Evolutionary conservation across 2,329 filamentous ascomycete species (phyloP).

Genomic region (Malbranchea cinnamomea): DNA sequence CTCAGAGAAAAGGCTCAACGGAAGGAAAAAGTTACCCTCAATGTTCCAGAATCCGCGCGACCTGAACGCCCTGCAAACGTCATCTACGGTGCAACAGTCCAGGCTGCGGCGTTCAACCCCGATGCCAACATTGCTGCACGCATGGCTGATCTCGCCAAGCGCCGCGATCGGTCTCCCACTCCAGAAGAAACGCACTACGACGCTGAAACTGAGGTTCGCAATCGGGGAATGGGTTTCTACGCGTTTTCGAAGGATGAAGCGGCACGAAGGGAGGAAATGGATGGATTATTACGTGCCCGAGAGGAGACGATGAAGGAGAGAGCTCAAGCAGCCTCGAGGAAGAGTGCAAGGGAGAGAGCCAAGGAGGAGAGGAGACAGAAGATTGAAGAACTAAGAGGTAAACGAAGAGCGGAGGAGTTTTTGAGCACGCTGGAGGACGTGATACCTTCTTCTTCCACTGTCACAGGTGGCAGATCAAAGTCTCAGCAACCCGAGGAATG

Average conservation of each 20-base stretch:
- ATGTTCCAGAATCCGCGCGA: constrained; percentile 16
- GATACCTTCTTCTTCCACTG: background rate
- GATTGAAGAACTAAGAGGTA: constrained; percentile 39
- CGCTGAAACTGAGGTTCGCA: constrained; percentile 65
- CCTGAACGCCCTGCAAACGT: constrained; percentile 49
- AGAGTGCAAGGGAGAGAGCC: constrained; percentile 43
- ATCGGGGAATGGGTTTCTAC: constrained; percentile 83
- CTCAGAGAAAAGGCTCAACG: constrained; percentile 11
- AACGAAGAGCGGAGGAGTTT: constrained; percentile 59
- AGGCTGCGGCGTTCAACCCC: constrained; percentile 67
- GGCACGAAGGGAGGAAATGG: constrained; percentile 58
- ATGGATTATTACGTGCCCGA: constrained; percentile 51
- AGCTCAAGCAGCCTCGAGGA: constrained; percentile 40
- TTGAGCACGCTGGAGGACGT: constrained; percentile 40
- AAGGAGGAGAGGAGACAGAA: constrained; percentile 43
- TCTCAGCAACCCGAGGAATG: too few relatives aligned
- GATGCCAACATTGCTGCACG: constrained; percentile 46
- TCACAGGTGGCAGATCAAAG: too few relatives aligned
- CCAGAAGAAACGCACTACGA: constrained; percentile 80
- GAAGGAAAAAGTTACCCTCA: constrained; percentile 10
- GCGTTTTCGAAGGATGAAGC: constrained; percentile 68
- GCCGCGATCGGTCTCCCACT: constrained; percentile 64
- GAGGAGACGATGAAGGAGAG: constrained; percentile 52
- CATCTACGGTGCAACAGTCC: constrained; percentile 76
- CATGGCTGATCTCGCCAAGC: constrained; percentile 66